Percentiles rank a stretch among this genome's conserved stretches.
Evolutionary conservation across 768 basidiomycete species (phyloP).

Genomic region (Tulasnella sp.): DNA sequence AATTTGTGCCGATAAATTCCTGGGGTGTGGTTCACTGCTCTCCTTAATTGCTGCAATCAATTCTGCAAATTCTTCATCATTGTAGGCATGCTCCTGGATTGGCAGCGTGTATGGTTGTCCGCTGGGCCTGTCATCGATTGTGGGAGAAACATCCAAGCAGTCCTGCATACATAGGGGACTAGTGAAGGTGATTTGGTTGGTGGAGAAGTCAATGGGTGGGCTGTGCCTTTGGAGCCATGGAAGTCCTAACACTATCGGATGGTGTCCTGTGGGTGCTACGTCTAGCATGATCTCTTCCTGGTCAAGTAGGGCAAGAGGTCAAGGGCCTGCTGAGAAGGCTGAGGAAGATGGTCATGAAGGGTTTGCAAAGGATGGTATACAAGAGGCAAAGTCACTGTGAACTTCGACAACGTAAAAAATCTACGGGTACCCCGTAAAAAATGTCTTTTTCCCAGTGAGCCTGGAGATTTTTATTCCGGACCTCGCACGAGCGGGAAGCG

Average conservation of each 20-base stretch:
- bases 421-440: no score
- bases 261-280: not conserved
- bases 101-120: not conserved
- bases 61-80: not conserved
- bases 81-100: not conserved
- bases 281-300: not conserved
- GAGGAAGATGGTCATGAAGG: no score
- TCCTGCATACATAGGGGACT: not conserved
- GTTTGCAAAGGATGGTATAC: no score
- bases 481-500: no score
- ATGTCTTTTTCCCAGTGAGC: no score
- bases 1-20: not conserved
- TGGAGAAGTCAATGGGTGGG: not conserved
- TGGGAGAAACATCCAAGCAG: not conserved
- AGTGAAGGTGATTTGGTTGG: not conserved
- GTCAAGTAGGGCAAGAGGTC: not conserved
- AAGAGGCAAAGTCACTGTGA: no score
- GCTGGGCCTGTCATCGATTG: not conserved
- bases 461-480: no score
- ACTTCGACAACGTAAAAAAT: no score
- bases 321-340: no score
- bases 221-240: not conserved
- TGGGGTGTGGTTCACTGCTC: not conserved
- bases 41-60: not conserved
- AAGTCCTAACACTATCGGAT: not conserved